Base-by-base conservation (phyloP, 768 basidiomycete species). In the Suillus placidus region DNA sequence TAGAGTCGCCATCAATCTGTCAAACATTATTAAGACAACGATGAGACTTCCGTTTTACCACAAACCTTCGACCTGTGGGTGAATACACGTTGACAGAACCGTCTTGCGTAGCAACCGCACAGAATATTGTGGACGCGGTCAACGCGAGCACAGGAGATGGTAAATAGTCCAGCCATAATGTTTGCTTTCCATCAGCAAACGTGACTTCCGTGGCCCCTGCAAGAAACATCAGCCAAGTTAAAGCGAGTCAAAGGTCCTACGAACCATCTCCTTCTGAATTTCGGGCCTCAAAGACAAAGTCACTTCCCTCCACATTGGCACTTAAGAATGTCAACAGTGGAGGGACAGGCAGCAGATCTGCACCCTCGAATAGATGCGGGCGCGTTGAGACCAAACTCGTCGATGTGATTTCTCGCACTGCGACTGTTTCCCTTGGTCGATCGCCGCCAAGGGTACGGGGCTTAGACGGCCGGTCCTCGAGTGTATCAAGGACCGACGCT, bases 151-250 rank as follows among this genome's bases (percentile, higher is more conserved):
- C 87, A 32, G 91, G 88, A 2, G 85, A 86, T 1, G 92, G 87
- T 9, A 97, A 71, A 77, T 92, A 99, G 76, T 98, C 96, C 52
- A 96, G 77, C 95, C 96, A 99, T 62, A 91, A 87, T 13, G 88
- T 90, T 65, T 89, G 85, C 78, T 88, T 88, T 40, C 85, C 83
- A 71, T 80, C 85, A 62, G 85, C 78, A 65, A 88, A 88, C 7
- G 85, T 78, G 18, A 98, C 83, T 71, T 95, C 94, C 20, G 85
- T 84, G 5, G 83, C 81, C n/a, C 84, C 90, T 88, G 64, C 9
- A 35, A 35, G 30, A 43, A 64, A 18, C 40, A 52, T 61, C 45
- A 47, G 34, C 16, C 60, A 66, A 3, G 18, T 20, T 8, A 37
- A n/a, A 10, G 55, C 20, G 37, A 45, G 13, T 20, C 32, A 54